Conservation (phyloP, 208 protist species). For the Borovskyia barvae region DNA sequence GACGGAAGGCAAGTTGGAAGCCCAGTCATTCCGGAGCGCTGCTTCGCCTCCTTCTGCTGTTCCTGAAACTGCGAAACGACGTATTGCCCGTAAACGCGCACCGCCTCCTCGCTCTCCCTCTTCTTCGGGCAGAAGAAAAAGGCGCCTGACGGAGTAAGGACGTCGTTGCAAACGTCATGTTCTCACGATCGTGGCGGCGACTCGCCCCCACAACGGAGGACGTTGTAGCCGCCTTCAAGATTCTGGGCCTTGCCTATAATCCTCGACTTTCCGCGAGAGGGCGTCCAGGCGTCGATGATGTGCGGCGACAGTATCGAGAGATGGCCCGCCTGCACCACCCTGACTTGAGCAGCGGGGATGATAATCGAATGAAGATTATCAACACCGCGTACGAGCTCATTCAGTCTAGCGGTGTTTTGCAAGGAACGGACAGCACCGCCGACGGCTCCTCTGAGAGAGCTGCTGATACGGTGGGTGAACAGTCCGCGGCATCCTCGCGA, state of each 20-base stretch:
- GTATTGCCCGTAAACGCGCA: too few relatives aligned
- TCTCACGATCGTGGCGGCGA: conserved; percentile 6
- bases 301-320: conserved; percentile 80
- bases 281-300: conserved; percentile 37
- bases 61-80: too few relatives aligned
- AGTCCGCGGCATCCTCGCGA: conserved; percentile 5
- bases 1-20: too few relatives aligned
- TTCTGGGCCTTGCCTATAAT: conserved; percentile 61
- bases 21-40: too few relatives aligned
- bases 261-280: conserved; percentile 17
- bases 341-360: conserved; percentile 83
- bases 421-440: too few relatives aligned
- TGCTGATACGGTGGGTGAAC: neutral
- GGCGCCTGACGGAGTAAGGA: too few relatives aligned
- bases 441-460: neutral
- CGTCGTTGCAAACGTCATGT: too few relatives aligned
- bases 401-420: conserved; percentile 63
- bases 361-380: conserved; percentile 84
- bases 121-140: too few relatives aligned
- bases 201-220: conserved; percentile 36
- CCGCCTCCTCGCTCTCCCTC: too few relatives aligned
- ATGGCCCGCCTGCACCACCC: conserved; percentile 88
- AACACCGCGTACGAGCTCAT: conserved; percentile 90
- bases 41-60: too few relatives aligned
- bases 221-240: conserved; percentile 66